phyloP scores from a whole-genome alignment of 2,329 filamentous ascomycete species.

The Hortaea werneckii region DNA sequence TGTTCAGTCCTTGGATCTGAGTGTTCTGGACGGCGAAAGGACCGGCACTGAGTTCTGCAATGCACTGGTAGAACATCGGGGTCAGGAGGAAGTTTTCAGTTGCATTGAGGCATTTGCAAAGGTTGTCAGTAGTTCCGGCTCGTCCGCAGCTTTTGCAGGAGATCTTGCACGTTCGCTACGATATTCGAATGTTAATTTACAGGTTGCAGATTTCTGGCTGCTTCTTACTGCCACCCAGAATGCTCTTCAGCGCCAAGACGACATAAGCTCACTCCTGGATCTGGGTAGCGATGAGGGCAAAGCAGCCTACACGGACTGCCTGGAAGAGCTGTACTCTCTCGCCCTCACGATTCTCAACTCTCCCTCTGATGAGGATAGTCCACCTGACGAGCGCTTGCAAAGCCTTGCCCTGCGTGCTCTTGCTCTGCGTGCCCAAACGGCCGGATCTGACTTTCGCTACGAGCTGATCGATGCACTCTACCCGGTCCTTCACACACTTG shows the following conservation, averaged over 20 bases:
- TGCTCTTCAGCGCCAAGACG: conserved; percentile 40
- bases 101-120: conserved; percentile 26
- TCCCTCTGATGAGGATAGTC: conserved; percentile 17
- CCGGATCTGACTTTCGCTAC: conserved; percentile 59
- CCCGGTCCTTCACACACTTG: conserved; percentile 79
- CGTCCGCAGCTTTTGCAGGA: conserved; percentile 38
- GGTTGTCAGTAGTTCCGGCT: conserved; percentile 14
- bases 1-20: conserved; percentile 13
- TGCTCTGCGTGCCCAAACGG: conserved; percentile 61
- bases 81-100: conserved; percentile 17
- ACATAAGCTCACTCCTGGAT: conserved; percentile 58
- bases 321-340: conserved; percentile 59
- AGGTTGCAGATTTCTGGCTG: conserved; percentile 70
- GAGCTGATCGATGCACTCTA: conserved; percentile 89
- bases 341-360: conserved; percentile 52
- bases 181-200: conserved; percentile 46
- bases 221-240: conserved; percentile 60
- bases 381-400: conserved; percentile 59
- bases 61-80: conserved; percentile 17
- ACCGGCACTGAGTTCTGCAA: conserved; percentile 11
- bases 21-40: conserved; percentile 1
- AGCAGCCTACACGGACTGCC: conserved; percentile 12
- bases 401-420: conserved; percentile 74
- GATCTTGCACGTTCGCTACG: conserved; percentile 56
- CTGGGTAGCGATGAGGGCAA: conserved; percentile 25